Conservation (phyloP, 768 basidiomycete species). For the Mycena haematopus region DNA sequence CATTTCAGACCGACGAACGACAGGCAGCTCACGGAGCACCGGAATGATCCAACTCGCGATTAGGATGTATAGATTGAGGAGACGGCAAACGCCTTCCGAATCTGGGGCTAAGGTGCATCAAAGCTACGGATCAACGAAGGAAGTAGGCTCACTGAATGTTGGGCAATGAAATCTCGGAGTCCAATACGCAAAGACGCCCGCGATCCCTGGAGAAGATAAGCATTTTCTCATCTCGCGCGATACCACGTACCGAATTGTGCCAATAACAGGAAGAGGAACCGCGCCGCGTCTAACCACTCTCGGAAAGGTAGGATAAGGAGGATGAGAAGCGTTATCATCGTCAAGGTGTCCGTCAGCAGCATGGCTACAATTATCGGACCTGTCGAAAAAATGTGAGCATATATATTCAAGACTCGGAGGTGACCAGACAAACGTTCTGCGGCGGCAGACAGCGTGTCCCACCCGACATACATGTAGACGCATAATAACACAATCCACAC, state of each 20-base stretch:
- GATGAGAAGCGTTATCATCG: conserved; percentile 45
- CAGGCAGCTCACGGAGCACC: conserved; percentile 49
- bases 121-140: neutral
- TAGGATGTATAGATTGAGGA: conserved; percentile 55
- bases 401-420: neutral
- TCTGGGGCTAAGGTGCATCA: conserved; percentile 41
- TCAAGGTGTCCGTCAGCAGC: conserved; percentile 47
- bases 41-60: conserved; percentile 62
- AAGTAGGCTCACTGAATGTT: conserved; percentile 42
- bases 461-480: conserved; percentile 51
- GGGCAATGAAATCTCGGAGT: conserved; percentile 51
- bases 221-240: too few species aligned
- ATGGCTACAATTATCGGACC: conserved; percentile 55
- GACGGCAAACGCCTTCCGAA: conserved; percentile 51
- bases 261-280: conserved; percentile 52
- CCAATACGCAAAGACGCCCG: conserved; percentile 50
- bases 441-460: conserved; percentile 47
- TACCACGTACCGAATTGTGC: conserved; percentile 49
- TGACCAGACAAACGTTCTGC: conserved; percentile 50
- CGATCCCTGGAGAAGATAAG: conserved; percentile 43
- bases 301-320: conserved; percentile 44
- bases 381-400: conserved; percentile 29
- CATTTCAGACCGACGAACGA: neutral
- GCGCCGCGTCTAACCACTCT: conserved; percentile 59
- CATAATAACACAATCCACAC: conserved; percentile 56